A percentile compares a stretch with the other conserved stretches of the same genome.
Evolutionary conservation across 2,329 filamentous ascomycete species (phyloP).

Genomic region (Pseudogymnoascus sp.): DNA sequence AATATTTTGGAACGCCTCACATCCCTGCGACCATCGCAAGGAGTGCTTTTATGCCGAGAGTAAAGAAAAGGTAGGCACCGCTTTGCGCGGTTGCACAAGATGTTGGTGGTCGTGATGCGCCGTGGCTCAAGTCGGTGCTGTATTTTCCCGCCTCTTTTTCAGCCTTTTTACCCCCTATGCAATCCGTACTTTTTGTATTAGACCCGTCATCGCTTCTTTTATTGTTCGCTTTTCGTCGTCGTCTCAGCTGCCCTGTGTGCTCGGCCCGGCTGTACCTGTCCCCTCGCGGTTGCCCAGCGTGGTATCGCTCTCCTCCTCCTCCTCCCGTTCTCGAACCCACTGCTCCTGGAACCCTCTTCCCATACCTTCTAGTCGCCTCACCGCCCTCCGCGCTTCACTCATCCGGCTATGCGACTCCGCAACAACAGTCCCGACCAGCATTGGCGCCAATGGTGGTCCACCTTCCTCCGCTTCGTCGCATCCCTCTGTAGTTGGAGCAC

Average conservation of each 20-base stretch:
- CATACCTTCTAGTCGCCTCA: conserved; percentile 45
- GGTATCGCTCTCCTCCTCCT: conserved; percentile 10
- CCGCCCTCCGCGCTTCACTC: conserved; percentile 45
- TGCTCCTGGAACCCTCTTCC: conserved; percentile 48
- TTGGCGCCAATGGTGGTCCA: conserved; percentile 35
- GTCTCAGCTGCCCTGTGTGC: neutral
- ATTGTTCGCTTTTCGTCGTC: neutral
- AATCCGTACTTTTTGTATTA: neutral
- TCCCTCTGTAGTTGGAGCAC: neutral
- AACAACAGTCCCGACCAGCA: conserved; percentile 48
- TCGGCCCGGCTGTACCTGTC: neutral
- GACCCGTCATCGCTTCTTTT: neutral
- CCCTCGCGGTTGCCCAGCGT: neutral
- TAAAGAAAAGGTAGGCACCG: neutral
- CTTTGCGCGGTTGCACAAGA: neutral
- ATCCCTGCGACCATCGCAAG: conserved; percentile 8
- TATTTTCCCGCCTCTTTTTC: conserved; percentile 5
- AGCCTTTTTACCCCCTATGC: neutral
- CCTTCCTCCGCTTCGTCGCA: conserved; percentile 13
- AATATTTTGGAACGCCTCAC: conserved; percentile 2
- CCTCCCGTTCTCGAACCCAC: conserved; percentile 36
- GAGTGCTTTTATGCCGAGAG: neutral
- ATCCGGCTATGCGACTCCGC: conserved; percentile 41
- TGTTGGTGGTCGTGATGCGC: neutral
- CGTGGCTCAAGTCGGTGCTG: conserved; percentile 6